Evolutionary conservation across 2,329 filamentous ascomycete genomes (phyloP).

Genomic region (Aureobasidium lini): DNA sequence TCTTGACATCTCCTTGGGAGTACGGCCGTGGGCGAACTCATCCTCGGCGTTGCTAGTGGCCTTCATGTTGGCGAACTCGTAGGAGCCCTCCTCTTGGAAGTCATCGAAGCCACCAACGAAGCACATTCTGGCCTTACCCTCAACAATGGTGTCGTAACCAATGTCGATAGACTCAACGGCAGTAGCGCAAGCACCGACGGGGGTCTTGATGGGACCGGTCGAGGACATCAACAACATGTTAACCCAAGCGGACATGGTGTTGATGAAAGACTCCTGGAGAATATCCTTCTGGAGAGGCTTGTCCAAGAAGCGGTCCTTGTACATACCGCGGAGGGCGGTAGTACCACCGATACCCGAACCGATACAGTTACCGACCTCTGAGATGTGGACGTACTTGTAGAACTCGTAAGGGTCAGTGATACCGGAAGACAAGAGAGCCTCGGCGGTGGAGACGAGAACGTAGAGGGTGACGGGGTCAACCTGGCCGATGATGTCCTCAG

Average conservation of each 20-base stretch:
- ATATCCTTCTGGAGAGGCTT: slow-evolving; percentile 98
- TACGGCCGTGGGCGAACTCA: slow-evolving; percentile 90
- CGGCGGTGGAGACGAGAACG: slow-evolving; percentile 87
- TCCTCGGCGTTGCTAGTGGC: slow-evolving; percentile 97
- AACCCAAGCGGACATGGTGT: slow-evolving; percentile 99
- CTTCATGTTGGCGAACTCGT: slow-evolving; percentile 99
- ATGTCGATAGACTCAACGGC: slow-evolving; percentile 96
- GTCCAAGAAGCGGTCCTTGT: slow-evolving; percentile 94
- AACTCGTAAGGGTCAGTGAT: slow-evolving; percentile 99
- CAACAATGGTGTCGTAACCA: slow-evolving; percentile 95
- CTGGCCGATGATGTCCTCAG: slow-evolving; percentile 95
- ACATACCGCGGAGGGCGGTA: slow-evolving; percentile 89
- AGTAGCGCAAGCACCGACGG: slow-evolving; percentile 93
- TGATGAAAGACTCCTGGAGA: slow-evolving; percentile 98
- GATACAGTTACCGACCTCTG: slow-evolving; percentile 95
- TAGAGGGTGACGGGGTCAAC: slow-evolving; percentile 95
- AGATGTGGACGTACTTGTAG: slow-evolving; percentile 98
- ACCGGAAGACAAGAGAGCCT: slow-evolving; percentile 83
- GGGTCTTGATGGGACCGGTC: slow-evolving; percentile 96
- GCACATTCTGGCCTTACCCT: slow-evolving; percentile 95
- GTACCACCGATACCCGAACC: slow-evolving; percentile 98
- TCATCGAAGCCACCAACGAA: slow-evolving; percentile 98
- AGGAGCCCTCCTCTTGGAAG: slow-evolving; percentile 97
- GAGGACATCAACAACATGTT: slow-evolving; percentile 98
- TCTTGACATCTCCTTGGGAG: slow-evolving; percentile 94